Conservation (phyloP, 1,139 yeast species). For the Yamadazyma songkhlaensis region DNA sequence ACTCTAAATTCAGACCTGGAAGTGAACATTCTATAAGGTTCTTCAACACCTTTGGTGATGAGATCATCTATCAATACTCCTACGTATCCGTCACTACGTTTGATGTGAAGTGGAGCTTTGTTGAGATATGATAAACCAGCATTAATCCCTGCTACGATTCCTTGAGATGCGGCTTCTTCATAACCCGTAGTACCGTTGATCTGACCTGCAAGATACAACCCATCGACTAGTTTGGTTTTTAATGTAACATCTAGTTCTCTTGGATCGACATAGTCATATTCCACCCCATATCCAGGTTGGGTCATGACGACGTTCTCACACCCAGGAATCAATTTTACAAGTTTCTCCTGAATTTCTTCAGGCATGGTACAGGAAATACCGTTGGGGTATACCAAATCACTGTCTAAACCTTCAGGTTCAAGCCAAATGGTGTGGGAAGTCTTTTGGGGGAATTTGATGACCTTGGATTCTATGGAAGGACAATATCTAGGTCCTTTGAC, state of each 20-base stretch:
- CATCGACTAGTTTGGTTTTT: constrained; percentile 78
- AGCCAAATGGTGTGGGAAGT: constrained; percentile 83
- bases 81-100: constrained; percentile 81
- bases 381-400: constrained; percentile 87
- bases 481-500: constrained; percentile 97
- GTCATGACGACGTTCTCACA: constrained; percentile 82
- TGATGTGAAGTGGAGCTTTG: constrained; percentile 50
- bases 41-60: constrained; percentile 93
- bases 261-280: constrained; percentile 95
- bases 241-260: constrained; percentile 74
- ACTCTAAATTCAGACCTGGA: constrained; percentile 92
- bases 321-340: constrained; percentile 81
- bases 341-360: constrained; percentile 75
- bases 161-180: constrained; percentile 98
- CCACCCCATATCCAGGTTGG: constrained; percentile 98
- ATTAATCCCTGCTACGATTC: constrained; percentile 91
- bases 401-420: constrained; percentile 92
- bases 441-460: constrained; percentile 77
- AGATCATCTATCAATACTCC: constrained; percentile 94
- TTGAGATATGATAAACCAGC: constrained; percentile 59
- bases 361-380: constrained; percentile 98
- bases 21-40: constrained; percentile 98
- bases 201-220: constrained; percentile 91
- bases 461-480: constrained; percentile 92
- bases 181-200: constrained; percentile 99